Evolutionary conservation across 2,329 filamentous ascomycete genomes (phyloP).

Genomic region (Cytospora piceicola): DNA sequence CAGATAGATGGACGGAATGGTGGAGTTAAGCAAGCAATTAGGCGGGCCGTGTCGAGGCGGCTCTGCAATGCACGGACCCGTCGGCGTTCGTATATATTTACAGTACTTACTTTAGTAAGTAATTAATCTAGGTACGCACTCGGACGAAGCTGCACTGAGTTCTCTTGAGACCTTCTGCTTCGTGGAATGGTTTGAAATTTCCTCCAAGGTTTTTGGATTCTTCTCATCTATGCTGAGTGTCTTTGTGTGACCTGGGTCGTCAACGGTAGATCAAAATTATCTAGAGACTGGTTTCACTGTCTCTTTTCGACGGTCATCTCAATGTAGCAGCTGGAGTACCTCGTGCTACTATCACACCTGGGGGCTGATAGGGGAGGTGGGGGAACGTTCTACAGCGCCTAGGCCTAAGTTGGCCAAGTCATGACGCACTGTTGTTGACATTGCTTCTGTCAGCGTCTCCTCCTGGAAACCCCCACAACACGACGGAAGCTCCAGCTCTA

Average conservation of each 20-base stretch:
- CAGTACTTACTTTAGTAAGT: background rate
- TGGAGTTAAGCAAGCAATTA: constrained; percentile 4
- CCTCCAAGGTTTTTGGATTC: background rate
- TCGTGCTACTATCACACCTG: too few relatives aligned
- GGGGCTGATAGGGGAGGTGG: too few relatives aligned
- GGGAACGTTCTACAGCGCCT: too few relatives aligned
- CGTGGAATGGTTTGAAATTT: background rate
- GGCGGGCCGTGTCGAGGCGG: constrained; percentile 29
- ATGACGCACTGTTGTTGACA: background rate
- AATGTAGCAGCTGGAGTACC: too few relatives aligned
- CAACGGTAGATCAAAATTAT: background rate
- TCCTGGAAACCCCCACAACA: constrained; percentile 10
- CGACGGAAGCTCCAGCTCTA: background rate
- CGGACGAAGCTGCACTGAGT: background rate
- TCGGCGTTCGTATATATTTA: background rate
- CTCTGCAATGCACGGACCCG: constrained; percentile 13
- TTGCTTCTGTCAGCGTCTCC: background rate
- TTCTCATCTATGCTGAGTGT: background rate
- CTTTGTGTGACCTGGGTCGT: background rate
- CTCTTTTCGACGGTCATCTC: background rate
- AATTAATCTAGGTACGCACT: background rate
- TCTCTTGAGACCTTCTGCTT: background rate
- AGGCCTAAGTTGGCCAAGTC: background rate
- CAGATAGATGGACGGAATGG: constrained; percentile 17
- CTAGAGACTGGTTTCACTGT: background rate